A percentile compares a stretch with the other conserved stretches of the same genome.
Conservation (phyloP, 1,284 basidiomycete species). For the Cutaneotrichosporon cavernicola region DNA sequence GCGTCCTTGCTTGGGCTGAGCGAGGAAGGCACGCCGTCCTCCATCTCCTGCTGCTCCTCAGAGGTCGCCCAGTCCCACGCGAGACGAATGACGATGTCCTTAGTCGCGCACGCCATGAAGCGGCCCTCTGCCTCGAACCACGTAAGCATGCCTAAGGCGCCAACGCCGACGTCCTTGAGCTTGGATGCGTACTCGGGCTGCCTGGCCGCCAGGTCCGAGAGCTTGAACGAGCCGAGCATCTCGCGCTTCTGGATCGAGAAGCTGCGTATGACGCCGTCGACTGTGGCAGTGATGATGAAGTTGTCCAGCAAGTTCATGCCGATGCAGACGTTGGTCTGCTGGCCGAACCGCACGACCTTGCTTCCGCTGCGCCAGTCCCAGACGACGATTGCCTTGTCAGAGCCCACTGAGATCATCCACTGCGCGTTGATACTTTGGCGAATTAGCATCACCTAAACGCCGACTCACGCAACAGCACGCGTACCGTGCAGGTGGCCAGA, state of each 20-base stretch:
- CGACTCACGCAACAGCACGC: slow-evolving; percentile 41
- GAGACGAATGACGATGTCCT: slow-evolving; percentile 79
- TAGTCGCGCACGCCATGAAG: slow-evolving; percentile 90
- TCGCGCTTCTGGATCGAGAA: slow-evolving; percentile 84
- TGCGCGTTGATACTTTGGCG: slow-evolving; percentile 76
- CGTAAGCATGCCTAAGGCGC: slow-evolving; percentile 50
- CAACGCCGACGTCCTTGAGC: slow-evolving; percentile 69
- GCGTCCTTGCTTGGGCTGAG: slow-evolving; percentile 3
- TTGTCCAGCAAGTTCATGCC: slow-evolving; percentile 76
- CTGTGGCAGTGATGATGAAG: slow-evolving; percentile 79
- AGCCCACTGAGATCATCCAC: slow-evolving; percentile 83
- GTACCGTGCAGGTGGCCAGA: slow-evolving; percentile 59
- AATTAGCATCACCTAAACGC: slow-evolving; percentile 27
- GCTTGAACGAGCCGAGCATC: slow-evolving; percentile 86
- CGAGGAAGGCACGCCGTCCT: background rate
- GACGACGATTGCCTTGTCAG: slow-evolving; percentile 83
- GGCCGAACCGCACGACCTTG: slow-evolving; percentile 85
- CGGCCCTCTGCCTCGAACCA: slow-evolving; percentile 89
- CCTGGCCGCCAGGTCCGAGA: slow-evolving; percentile 71
- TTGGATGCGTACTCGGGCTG: slow-evolving; percentile 60
- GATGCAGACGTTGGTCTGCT: slow-evolving; percentile 87
- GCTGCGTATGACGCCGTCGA: slow-evolving; percentile 84
- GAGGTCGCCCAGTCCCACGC: slow-evolving; percentile 71
- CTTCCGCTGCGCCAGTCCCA: slow-evolving; percentile 68
- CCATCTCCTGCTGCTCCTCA: slow-evolving; percentile 21